A percentile compares a stretch with the other conserved stretches of the same genome.
Evolutionary conservation across 768 basidiomycete species (phyloP).

Genomic region (Boletus vermiculosoides): DNA sequence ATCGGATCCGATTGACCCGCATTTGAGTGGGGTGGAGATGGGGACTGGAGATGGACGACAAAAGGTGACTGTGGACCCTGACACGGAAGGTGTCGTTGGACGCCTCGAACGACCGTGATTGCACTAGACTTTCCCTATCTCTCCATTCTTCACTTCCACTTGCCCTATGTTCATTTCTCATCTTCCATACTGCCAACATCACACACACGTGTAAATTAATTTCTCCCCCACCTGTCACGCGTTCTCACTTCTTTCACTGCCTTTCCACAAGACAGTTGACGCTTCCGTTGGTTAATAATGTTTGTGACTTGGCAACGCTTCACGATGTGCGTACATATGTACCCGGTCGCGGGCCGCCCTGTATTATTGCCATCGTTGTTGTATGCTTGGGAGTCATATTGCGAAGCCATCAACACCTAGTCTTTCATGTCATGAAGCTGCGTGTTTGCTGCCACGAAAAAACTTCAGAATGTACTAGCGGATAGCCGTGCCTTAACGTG

Average conservation of each 20-base stretch:
- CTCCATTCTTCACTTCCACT: background rate
- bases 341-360: slow-evolving; percentile 9
- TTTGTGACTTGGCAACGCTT: background rate
- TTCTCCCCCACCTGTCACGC: background rate
- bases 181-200: background rate
- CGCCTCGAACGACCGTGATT: slow-evolving; percentile 19
- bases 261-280: background rate
- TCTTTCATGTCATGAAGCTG: background rate
- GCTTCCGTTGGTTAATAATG: background rate
- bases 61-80: slow-evolving; percentile 27
- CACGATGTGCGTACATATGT: slow-evolving; percentile 2
- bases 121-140: background rate
- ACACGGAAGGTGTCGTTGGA: slow-evolving; percentile 25
- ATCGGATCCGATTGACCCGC: slow-evolving; percentile 34
- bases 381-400: background rate
- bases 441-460: background rate
- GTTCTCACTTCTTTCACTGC: background rate
- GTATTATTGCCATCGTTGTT: slow-evolving; percentile 6
- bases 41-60: slow-evolving; percentile 24
- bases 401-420: background rate
- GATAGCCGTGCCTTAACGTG: background rate
- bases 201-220: slow-evolving; percentile 20
- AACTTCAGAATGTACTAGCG: background rate
- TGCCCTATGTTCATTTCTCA: background rate
- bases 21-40: slow-evolving; percentile 28